phyloP scores from a whole-genome alignment of 345 rosid genomes.

The Lepidium didymum region DNA sequence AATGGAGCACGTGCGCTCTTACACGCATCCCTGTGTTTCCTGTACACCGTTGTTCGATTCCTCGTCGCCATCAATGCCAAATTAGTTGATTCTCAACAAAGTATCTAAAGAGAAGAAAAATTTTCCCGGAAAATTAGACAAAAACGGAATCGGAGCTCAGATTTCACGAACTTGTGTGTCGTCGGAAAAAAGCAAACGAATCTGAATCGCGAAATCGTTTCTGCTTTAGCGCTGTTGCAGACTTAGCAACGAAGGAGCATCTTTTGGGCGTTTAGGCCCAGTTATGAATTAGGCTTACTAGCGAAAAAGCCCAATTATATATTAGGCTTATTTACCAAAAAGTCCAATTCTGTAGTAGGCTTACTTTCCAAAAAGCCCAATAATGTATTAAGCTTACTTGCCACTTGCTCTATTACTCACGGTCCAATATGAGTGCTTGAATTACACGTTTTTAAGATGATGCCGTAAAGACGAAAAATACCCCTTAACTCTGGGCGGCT shows the following conservation, averaged over 20 bases:
- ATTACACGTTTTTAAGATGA: conserved; percentile 16
- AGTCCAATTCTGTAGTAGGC: too few species aligned
- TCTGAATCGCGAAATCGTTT: conserved; percentile 12
- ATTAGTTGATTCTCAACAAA: neutral
- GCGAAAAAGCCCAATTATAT: neutral
- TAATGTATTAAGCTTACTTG: neutral
- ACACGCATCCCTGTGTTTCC: conserved; percentile 52
- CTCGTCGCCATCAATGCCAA: conserved; percentile 45
- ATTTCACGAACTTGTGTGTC: neutral
- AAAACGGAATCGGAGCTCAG: neutral
- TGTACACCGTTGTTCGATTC: conserved; percentile 43
- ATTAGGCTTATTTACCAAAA: neutral
- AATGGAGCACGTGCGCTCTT: conserved; percentile 60
- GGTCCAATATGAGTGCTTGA: conserved; percentile 7
- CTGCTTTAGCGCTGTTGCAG: neutral
- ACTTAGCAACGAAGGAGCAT: neutral
- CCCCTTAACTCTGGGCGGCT: neutral
- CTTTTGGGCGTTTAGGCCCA: conserved; percentile 6
- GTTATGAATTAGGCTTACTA: neutral
- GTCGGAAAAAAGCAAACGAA: conserved; percentile 13
- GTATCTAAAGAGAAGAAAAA: neutral
- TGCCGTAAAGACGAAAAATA: neutral
- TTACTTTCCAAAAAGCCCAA: neutral
- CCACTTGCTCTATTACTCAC: neutral
- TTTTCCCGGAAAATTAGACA: neutral